phyloP scores from a whole-genome alignment of 345 rosid genomes.

The rapeseed (Brassica napus) region DNA sequence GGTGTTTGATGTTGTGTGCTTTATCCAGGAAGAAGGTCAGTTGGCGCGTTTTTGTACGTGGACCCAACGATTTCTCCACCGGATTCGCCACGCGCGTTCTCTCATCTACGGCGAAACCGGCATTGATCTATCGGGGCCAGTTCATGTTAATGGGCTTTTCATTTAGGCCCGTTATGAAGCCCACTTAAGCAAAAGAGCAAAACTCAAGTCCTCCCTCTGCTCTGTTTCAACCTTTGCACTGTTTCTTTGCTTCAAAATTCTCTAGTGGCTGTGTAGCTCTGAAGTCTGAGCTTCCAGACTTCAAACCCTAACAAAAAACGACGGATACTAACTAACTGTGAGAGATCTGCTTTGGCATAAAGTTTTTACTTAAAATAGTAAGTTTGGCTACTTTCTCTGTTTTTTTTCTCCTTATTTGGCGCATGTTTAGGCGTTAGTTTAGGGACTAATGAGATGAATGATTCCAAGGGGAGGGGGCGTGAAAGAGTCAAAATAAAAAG shows the following conservation, averaged over 20 bases:
- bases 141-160: background rate
- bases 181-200: background rate
- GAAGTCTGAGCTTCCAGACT: background rate
- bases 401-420: background rate
- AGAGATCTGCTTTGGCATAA: background rate
- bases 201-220: background rate
- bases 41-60: slow-evolving; percentile 34
- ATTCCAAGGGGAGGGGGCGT: background rate
- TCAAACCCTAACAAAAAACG: background rate
- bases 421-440: background rate
- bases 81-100: too few relatives aligned
- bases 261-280: background rate
- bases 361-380: background rate
- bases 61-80: slow-evolving; percentile 25
- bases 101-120: background rate
- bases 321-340: background rate
- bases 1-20: background rate
- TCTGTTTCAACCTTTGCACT: background rate
- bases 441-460: background rate
- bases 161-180: background rate
- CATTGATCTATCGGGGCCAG: background rate
- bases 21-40: slow-evolving; percentile 11
- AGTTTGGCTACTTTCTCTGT: background rate
- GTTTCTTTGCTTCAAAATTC: background rate
- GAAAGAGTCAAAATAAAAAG: slow-evolving; percentile 24